phyloP scores from a whole-genome alignment of 495 filamentous ascomycete genomes.

The Aspergillus sparsus region DNA sequence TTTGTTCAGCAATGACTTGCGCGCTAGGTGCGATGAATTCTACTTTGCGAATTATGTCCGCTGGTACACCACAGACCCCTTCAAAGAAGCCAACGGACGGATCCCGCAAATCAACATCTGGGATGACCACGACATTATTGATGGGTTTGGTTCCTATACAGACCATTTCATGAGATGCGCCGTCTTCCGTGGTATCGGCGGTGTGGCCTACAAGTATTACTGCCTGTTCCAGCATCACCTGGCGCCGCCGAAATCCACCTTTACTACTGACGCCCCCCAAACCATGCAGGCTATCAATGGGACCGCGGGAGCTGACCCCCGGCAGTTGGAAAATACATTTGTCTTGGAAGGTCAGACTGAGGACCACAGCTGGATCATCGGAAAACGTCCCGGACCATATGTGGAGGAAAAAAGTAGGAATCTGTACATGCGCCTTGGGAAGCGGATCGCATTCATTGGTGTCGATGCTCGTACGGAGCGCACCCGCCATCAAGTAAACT shows the following conservation, averaged over 20 bases:
- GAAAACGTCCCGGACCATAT: conserved; percentile 72
- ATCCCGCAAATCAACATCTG: conserved; percentile 94
- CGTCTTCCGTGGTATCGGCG: conserved; percentile 89
- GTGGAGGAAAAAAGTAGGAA: conserved; percentile 77
- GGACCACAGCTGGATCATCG: conserved; percentile 80
- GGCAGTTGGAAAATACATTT: conserved; percentile 67
- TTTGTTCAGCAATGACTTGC: conserved; percentile 71
- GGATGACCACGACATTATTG: conserved; percentile 92
- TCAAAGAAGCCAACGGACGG: conserved; percentile 77
- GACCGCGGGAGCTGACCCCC: conserved; percentile 57
- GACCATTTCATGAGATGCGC: conserved; percentile 91
- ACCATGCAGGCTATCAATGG: conserved; percentile 53
- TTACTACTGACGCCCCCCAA: conserved; percentile 67
- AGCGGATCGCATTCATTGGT: conserved; percentile 79
- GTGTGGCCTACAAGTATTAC: conserved; percentile 85
- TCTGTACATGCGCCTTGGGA: conserved; percentile 82
- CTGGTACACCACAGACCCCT: conserved; percentile 86
- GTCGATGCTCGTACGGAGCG: conserved; percentile 91
- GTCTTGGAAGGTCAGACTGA: conserved; percentile 59
- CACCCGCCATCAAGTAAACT: conserved; percentile 89
- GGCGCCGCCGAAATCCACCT: conserved; percentile 77
- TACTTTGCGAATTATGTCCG: conserved; percentile 86
- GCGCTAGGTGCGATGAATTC: conserved; percentile 79
- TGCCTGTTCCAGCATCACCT: conserved; percentile 93
- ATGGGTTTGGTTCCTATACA: conserved; percentile 90